phyloP scores from a whole-genome alignment of 139 green algal genomes.

The Picochlorum sp. region DNA sequence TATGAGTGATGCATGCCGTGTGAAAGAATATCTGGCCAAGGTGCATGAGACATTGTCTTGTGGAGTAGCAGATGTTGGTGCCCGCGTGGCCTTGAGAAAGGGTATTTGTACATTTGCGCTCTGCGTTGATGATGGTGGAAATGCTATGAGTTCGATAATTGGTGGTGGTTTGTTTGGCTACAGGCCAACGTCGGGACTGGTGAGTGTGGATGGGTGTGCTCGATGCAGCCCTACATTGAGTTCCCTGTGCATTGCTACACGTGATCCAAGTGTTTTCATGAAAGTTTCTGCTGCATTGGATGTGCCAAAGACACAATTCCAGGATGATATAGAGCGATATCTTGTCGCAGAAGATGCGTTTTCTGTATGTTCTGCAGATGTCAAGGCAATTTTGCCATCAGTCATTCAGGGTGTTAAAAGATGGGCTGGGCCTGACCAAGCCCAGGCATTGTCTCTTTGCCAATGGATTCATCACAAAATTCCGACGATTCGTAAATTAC shows the following conservation, averaged over 20 bases:
- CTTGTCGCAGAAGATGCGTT: slow-evolving; percentile 33
- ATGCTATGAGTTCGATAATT: slow-evolving; percentile 5
- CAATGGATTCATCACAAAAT: slow-evolving; percentile 26
- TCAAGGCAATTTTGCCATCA: slow-evolving; percentile 9
- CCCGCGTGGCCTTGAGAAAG: neutral
- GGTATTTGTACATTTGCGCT: slow-evolving; percentile 19
- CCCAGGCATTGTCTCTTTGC: slow-evolving; percentile 23
- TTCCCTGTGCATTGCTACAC: slow-evolving; percentile 7
- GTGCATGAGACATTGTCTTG: too few species aligned
- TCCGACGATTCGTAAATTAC: slow-evolving; percentile 7
- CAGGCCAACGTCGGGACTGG: slow-evolving; percentile 17
- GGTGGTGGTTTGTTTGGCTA: slow-evolving; percentile 21
- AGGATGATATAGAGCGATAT: slow-evolving; percentile 14
- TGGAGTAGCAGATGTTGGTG: neutral
- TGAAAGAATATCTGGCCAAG: too few species aligned
- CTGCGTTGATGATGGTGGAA: slow-evolving; percentile 21
- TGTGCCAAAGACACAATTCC: slow-evolving; percentile 13
- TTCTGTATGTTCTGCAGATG: slow-evolving; percentile 1
- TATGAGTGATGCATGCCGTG: neutral
- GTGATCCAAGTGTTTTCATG: slow-evolving; percentile 5
- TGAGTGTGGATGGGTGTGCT: slow-evolving; percentile 12
- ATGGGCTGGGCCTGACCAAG: slow-evolving; percentile 30
- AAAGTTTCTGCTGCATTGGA: slow-evolving; percentile 18
- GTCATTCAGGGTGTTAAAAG: slow-evolving; percentile 25
- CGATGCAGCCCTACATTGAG: slow-evolving; percentile 9